phyloP scores from a whole-genome alignment of 805 yeast genomes.

The Cyberlindnera mississippiensis region DNA sequence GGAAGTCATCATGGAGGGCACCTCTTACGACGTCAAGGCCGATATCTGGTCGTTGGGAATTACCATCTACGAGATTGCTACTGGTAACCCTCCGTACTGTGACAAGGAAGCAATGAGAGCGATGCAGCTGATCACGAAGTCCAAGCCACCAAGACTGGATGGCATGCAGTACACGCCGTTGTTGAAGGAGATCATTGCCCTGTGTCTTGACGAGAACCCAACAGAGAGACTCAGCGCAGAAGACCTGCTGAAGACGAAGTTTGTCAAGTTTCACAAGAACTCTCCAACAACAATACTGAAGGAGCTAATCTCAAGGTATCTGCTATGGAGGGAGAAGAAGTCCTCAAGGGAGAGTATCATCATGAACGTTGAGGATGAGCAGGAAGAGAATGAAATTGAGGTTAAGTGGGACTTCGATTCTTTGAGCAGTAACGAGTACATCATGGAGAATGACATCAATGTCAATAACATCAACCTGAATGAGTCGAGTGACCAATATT shows the following conservation, averaged over 20 bases:
- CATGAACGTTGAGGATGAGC: constrained; percentile 39
- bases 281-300: constrained; percentile 57
- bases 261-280: constrained; percentile 59
- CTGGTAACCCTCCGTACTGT: constrained; percentile 96
- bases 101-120: constrained; percentile 95
- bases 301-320: constrained; percentile 70
- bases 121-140: constrained; percentile 87
- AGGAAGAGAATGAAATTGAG: constrained; percentile 36
- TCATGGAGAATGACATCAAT: constrained; percentile 64
- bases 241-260: constrained; percentile 69
- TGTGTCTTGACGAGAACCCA: constrained; percentile 92
- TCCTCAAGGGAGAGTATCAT: constrained; percentile 49
- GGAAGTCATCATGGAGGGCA: constrained; percentile 91
- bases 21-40: constrained; percentile 82
- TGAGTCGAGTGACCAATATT: constrained; percentile 23
- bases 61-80: constrained; percentile 88
- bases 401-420: constrained; percentile 92
- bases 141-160: constrained; percentile 91
- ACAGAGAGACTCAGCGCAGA: constrained; percentile 85
- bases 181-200: constrained; percentile 83
- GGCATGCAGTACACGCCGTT: constrained; percentile 76
- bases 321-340: constrained; percentile 70
- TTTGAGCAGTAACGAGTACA: constrained; percentile 66
- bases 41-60: constrained; percentile 98
- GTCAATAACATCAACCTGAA: constrained; percentile 32